Evolutionary conservation across 2,329 filamentous ascomycete genomes (phyloP).

Genomic region (Sporothrix brasiliensis): DNA sequence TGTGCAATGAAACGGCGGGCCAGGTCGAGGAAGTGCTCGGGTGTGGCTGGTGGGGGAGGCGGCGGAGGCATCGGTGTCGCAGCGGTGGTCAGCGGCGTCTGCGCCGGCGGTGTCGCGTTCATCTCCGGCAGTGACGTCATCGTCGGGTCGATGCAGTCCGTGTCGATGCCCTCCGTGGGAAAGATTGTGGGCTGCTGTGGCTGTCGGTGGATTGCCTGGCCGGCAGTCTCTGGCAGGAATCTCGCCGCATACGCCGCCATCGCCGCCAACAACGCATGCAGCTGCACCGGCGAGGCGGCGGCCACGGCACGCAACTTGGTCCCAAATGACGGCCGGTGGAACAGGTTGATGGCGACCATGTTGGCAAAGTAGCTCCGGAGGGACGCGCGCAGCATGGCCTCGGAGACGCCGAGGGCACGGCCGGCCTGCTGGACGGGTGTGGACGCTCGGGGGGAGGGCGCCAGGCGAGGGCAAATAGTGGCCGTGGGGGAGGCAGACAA

Average conservation of each 20-base stretch:
- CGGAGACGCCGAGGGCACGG: not conserved
- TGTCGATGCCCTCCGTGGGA: not conserved
- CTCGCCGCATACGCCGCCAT: constrained; percentile 19
- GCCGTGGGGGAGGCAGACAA: not conserved
- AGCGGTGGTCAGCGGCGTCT: not conserved
- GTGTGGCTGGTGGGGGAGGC: not conserved
- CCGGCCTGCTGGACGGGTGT: constrained; percentile 18
- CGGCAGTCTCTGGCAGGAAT: not conserved
- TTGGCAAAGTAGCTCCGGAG: constrained; percentile 28
- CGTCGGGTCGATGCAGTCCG: constrained; percentile 10
- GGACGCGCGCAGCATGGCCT: not conserved
- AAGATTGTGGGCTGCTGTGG: not conserved
- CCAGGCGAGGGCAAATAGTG: not conserved
- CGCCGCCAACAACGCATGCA: constrained; percentile 23
- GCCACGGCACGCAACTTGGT: not conserved
- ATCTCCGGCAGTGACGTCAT: not conserved
- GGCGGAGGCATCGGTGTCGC: not conserved
- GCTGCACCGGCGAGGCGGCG: constrained; percentile 19
- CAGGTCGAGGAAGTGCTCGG: constrained; percentile 11
- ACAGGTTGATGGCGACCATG: constrained; percentile 27
- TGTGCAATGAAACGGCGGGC: constrained; percentile 19
- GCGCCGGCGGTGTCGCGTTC: not conserved
- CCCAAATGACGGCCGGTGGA: constrained; percentile 24
- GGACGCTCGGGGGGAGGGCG: not conserved
- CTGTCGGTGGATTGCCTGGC: not conserved